Base-by-base conservation (phyloP, 1,284 basidiomycete species). In the Ustilago shanxiensis region DNA sequence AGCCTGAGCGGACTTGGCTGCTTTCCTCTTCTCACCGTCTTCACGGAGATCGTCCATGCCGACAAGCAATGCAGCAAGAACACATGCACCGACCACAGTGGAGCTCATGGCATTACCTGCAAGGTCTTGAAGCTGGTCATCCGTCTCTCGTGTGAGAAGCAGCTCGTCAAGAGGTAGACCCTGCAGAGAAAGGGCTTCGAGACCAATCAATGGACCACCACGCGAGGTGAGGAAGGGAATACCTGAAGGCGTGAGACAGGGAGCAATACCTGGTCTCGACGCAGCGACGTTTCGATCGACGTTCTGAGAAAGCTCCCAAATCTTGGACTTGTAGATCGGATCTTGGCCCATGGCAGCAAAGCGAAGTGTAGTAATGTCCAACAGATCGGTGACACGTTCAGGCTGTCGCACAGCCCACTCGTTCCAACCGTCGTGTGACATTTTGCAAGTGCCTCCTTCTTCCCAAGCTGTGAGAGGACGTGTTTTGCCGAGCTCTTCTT, bases 31-130 rank as follows among this genome's bases (percentile, higher is more conserved):
- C 26, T 56, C 35, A 28, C 63, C 71, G 13, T 71, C 69, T 44
- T 71, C 57, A 11, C 35, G 52, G 13, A 81, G 68, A 50, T 81
- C 79, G 11, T 68, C 54, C 56, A 72, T 68, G 26, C 72, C 79
- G n/a, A 80, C 75, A 5, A 81, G 89, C 49, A 98, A 88, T 0
- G 95, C 94, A 11, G 93, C 91, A 44, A 97, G 88, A 79, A 98
- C 94, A 77, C 93, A 92, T 1, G 94, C 90, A 1, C 95, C 95
- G 22, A 98, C 95, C 14, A 98, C 95, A 0, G 95, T 98, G 0
- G 95, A 95, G 93, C 73, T 79, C 95, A 98, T 98, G 58, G 95
- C 95, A 81, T 98, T 98, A 1, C 95, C 95, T 13, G 95, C 95
- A 10, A 98, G 89, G 87, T 98, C 95, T 14, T 95, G 94, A 2